Evolutionary conservation across 2,329 filamentous ascomycete genomes (phyloP), one percentile per base, ranked within the genome.

Genomic region (Graphilbum ipis-grandicollis): DNA sequence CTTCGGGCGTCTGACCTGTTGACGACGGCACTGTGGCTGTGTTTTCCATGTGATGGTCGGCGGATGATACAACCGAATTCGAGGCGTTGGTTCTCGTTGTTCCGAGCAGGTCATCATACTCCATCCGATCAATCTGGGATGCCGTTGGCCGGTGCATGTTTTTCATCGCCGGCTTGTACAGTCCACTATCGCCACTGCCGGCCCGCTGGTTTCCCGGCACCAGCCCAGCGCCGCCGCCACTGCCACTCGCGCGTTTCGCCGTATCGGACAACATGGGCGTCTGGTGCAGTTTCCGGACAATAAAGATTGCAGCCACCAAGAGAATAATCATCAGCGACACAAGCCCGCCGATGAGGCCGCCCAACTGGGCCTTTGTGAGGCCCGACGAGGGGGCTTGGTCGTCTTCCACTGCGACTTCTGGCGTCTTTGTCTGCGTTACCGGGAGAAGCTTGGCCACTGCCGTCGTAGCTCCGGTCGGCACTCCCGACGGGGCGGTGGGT

Each of bases 321-420:
- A 71, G 55, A 19, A 63, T 52, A 2, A 67, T 38, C 2, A 74
- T 51, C 10, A 73, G 47, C 1, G 55, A 57, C 3, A 66, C 52
- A 12, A 61, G 62, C 1, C 65, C 68, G 2, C 59, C 64, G 25
- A 73, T 57, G 18, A 73, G 68, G 2, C 69, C 70, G 3, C 62
- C 68, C 3, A 74, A 52, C 19, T 62, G 54, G 1, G 50, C 56
- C 0, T 46, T 47, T 19, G 58, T 56, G 18, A 67, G 51, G 31
- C 52, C 47, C 9, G 42, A 44, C 17, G 47, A 44, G 36, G 41
- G 15, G 21, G 13, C 7, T 6, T 18, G 3, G 17, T 18, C 13
- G 19, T 17, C 13, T 18, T 5, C 14, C 1, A 51, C 49, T 13
- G 53, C 41, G 1, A 52, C 43, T 4, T 57, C 53, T 1, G 53